These are phyloP conservation scores for Neurospora tetrasperma DNA, from an alignment of 495 filamentous ascomycete species.

Conservation along the genomic window DNA sequence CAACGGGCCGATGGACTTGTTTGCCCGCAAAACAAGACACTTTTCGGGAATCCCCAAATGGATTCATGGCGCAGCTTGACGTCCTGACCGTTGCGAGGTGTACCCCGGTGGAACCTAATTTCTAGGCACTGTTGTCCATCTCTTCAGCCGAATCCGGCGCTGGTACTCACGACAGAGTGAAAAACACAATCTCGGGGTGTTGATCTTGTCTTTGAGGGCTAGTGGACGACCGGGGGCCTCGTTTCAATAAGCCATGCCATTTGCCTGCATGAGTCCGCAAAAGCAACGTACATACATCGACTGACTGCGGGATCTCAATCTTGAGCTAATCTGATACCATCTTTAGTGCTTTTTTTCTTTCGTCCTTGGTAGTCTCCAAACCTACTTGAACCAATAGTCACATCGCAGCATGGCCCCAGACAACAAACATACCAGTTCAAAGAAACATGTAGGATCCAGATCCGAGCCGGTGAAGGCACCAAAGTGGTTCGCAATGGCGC, in stretches of 20 bases:
- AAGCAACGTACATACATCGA: not conserved
- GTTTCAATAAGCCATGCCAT: not conserved
- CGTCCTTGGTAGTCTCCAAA: not conserved
- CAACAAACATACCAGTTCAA: not conserved
- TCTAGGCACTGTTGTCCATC: not conserved
- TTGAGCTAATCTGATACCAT: not conserved
- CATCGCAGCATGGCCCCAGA: not conserved
- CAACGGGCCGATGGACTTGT: not conserved
- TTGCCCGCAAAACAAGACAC: not conserved
- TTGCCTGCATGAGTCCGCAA: not conserved
- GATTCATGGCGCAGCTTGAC: not conserved
- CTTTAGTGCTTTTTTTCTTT: not conserved
- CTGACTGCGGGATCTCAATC: not conserved
- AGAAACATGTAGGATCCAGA: not conserved
- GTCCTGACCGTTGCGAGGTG: not conserved
- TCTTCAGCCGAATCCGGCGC: not conserved
- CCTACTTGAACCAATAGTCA: not conserved
- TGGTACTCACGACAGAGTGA: not conserved
- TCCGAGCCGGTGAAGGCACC: not conserved
- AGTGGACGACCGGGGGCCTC: not conserved
- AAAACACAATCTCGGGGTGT: not conserved
- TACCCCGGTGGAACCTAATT: not conserved
- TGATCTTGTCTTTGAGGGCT: not conserved
- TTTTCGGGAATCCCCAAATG: not conserved
- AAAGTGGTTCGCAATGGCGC: not conserved